Evolutionary conservation across 73 alveolate species (phyloP).

Genomic region (Uronychia binucleata): DNA sequence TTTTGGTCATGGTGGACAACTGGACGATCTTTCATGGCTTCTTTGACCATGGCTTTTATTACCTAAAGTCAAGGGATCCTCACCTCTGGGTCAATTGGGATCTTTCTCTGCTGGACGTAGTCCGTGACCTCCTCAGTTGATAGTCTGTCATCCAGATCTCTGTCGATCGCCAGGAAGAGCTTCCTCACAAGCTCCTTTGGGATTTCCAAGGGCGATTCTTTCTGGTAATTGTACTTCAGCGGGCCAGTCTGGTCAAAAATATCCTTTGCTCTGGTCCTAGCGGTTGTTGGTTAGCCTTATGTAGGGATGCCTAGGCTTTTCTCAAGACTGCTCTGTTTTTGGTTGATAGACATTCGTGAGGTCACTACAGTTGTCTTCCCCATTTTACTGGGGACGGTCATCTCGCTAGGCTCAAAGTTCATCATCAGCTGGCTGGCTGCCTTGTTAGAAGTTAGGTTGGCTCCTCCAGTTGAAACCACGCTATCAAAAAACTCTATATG

Average conservation of each 20-base stretch:
- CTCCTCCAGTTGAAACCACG: neutral
- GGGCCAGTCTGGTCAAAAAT: constrained; percentile 21
- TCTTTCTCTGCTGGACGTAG: neutral
- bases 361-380: neutral
- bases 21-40: constrained; percentile 28
- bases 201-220: constrained; percentile 50
- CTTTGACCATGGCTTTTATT: constrained; percentile 26
- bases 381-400: neutral
- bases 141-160: constrained; percentile 39
- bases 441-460: neutral
- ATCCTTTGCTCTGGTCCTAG: constrained; percentile 13
- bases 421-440: neutral
- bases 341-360: neutral
- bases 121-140: constrained; percentile 15
- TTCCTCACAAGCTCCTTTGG: constrained; percentile 29
- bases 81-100: constrained; percentile 13
- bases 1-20: constrained; percentile 10
- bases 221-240: constrained; percentile 28
- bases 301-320: neutral
- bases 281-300: neutral
- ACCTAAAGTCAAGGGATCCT: neutral
- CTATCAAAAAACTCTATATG: neutral
- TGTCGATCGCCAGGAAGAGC: constrained; percentile 16
- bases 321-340: neutral
- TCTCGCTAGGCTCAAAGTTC: neutral